Base-by-base conservation (phyloP, 495 filamentous ascomycete genomes). In the Aspergillus saccharolyticus region DNA sequence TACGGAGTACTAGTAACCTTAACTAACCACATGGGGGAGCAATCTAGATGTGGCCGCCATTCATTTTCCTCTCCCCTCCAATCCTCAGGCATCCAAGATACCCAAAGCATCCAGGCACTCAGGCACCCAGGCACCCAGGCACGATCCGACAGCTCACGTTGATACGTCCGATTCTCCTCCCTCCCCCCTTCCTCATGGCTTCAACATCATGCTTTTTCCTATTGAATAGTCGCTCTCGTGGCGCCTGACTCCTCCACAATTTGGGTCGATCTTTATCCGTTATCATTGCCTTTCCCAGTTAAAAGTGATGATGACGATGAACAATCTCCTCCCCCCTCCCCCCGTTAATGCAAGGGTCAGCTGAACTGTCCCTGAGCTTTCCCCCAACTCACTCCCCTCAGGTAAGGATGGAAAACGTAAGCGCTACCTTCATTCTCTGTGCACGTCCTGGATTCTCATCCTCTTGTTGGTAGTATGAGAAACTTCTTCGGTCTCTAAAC, bases 61-160 rank as follows among this genome's bases (percentile, higher is more conserved):
- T 24, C 6, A 39, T 50, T 50, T 28, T 17, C 22, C 22, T 25
- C 46, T 5, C 47, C 47, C 28, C 47, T 16, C 24, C n/a, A 46
- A 49, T 49, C 18, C 18, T 9, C 25, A 28, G 25, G 25, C 9
- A 9, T 28, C 9, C 25, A 28, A n/a, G n/a, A n/a, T n/a, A n/a
- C n/a, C n/a, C n/a, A n/a, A n/a, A 9, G 25, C 25, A 9, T 28
- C 9, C 3, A 25, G 46, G 14, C 20, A 25, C 30, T 16, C 21
- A 20, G 15, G 21, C 20, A 49, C 7, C 9, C 25, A 28, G 25
- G 25, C 25, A 50, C 24, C 65, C 67, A 71, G 59, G 60, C 65
- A 49, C 67, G 58, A 22, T 19, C 30, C 51, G 65, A 74, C 57
- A 65, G 60, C 67, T 70, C 69, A 65, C 58, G 63, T 60, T 68